Evolutionary conservation across 2,329 filamentous ascomycete species (phyloP).

Genomic region (Endoconidiophora polonica): DNA sequence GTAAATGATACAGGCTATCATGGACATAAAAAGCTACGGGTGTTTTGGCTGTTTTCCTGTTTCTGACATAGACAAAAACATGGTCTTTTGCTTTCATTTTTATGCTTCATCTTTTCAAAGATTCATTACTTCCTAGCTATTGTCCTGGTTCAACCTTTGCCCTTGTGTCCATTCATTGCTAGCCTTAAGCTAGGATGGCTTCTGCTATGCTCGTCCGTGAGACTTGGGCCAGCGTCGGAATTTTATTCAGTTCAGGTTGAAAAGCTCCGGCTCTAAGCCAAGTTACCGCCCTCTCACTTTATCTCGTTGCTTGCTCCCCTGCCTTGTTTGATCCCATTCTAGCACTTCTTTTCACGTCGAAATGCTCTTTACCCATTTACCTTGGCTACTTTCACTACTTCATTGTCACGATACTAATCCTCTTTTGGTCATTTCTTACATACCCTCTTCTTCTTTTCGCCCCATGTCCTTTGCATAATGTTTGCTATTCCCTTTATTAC

Average conservation of each 20-base stretch:
- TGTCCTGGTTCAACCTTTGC: not conserved
- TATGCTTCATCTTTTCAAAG: not conserved
- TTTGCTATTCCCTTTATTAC: slow-evolving; percentile 1
- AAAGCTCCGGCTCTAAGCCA: no score
- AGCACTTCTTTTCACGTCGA: no score
- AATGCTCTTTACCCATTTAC: not conserved
- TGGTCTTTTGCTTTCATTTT: not conserved
- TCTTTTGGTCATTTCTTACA: not conserved
- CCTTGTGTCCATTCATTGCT: not conserved
- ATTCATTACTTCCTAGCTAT: not conserved
- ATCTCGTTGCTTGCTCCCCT: not conserved
- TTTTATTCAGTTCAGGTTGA: no score
- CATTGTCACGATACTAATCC: slow-evolving; percentile 1
- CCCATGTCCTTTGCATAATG: slow-evolving; percentile 5
- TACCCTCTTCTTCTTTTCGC: slow-evolving; percentile 1
- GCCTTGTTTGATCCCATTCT: not conserved
- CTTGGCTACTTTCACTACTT: slow-evolving; percentile 1
- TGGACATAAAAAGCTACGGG: no score
- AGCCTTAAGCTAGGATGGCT: not conserved
- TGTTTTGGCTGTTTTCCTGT: no score
- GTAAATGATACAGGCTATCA: slow-evolving; percentile 23
- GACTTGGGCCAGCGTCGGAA: no score
- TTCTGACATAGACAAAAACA: no score
- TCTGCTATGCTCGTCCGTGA: no score
- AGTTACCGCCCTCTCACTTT: no score